Conservation (phyloP, 306 rosid genomes). For the Fragaria iinumae region DNA sequence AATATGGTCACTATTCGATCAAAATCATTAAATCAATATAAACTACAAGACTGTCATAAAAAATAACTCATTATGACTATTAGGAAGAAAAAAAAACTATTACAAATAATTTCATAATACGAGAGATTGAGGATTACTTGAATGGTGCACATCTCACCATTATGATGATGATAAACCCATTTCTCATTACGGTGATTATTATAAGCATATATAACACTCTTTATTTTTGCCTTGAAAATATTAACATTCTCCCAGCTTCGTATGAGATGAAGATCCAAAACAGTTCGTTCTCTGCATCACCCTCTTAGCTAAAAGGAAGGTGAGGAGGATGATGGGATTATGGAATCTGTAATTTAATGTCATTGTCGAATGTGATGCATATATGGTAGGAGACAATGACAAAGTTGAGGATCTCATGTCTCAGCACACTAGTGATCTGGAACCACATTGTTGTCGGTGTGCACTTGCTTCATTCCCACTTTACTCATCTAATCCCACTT, state of each 20-base stretch:
- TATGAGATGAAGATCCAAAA: too few species aligned
- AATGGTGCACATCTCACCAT: too few species aligned
- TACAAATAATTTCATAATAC: too few species aligned
- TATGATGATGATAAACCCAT: too few species aligned
- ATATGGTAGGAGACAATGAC: background rate
- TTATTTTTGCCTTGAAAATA: too few species aligned
- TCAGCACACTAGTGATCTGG: background rate
- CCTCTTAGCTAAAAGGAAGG: background rate
- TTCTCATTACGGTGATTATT: too few species aligned
- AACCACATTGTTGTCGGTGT: conserved; percentile 1
- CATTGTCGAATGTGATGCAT: background rate
- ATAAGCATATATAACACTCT: too few species aligned
- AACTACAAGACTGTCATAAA: too few species aligned
- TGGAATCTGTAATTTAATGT: background rate
- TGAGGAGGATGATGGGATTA: background rate
- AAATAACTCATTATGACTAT: too few species aligned
- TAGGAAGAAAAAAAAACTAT: too few species aligned
- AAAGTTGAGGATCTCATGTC: background rate
- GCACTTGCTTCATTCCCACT: background rate
- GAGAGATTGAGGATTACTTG: background rate
- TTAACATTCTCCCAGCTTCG: too few species aligned
- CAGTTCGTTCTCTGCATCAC: background rate
- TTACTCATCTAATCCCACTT: background rate
- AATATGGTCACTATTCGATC: background rate
- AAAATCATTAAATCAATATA: too few species aligned